phyloP scores from a whole-genome alignment of 1,284 basidiomycete species.

The Pseudozyma tsukubaensis region DNA sequence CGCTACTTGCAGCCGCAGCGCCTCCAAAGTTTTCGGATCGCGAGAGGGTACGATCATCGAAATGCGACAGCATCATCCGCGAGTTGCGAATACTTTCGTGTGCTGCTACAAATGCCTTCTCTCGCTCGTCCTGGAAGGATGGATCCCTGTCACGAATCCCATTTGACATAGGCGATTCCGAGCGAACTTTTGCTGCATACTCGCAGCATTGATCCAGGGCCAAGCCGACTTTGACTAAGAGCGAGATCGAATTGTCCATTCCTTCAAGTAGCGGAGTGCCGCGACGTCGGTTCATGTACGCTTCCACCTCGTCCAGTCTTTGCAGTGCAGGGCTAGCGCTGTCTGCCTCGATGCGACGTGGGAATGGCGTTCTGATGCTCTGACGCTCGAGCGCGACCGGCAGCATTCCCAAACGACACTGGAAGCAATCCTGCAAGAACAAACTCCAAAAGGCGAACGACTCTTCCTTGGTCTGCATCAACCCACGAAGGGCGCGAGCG shows the following conservation, averaged over 20 bases:
- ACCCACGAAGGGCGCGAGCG: constrained; percentile 19
- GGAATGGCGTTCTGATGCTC: constrained; percentile 21
- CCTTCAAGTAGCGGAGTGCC: constrained; percentile 16
- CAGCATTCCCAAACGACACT: constrained; percentile 16
- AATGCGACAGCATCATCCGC: constrained; percentile 33
- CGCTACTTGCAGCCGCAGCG: not conserved
- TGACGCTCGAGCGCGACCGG: constrained; percentile 23
- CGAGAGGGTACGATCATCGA: constrained; percentile 15
- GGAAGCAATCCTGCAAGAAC: constrained; percentile 35
- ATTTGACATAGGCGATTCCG: not conserved
- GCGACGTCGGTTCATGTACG: constrained; percentile 11
- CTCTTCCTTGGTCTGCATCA: constrained; percentile 28
- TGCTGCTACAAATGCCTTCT: constrained; percentile 11
- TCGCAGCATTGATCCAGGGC: constrained; percentile 36
- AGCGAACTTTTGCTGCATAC: constrained; percentile 7
- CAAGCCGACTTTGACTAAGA: constrained; percentile 25
- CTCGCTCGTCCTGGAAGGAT: constrained; percentile 1
- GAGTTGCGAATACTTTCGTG: constrained; percentile 32
- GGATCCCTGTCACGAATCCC: not conserved
- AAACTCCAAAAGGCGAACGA: constrained; percentile 28
- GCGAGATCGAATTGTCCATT: constrained; percentile 19
- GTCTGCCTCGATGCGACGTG: constrained; percentile 9
- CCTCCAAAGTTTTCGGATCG: constrained; percentile 5
- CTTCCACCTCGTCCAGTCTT: constrained; percentile 8
- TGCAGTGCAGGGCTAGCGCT: not conserved